Evolutionary conservation across 2,329 filamentous ascomycete species (phyloP), one percentile per base, ranked within the genome.

Genomic region (Colletotrichum karsti): DNA sequence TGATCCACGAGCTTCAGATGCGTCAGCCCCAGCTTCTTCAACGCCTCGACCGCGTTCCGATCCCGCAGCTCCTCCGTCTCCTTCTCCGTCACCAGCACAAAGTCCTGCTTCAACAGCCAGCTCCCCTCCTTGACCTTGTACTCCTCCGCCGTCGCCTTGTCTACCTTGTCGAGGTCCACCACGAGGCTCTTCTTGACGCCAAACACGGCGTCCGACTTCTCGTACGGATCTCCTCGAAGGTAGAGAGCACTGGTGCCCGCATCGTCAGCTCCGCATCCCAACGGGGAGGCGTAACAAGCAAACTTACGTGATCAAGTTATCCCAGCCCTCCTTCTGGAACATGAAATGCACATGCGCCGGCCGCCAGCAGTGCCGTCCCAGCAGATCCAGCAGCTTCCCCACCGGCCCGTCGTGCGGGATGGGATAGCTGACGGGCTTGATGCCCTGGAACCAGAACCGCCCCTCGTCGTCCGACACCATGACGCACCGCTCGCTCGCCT

Each of bases 311-410:
- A 96, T 91, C 73, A 97, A 80, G 76, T 91, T 88, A 82, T 97
- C 93, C 81, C 88, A 94, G 0, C 92, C 92, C 35, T 85, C 79
- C 83, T 93, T 94, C 76, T 91, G 89, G 80, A 97, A 94, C 92
- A 97, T 96, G 74, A 96, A 96, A 78, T 96, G 93, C 84, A 95
- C 88, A 78, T 96, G 93, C 20, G 90, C 88, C 1, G 93, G 93
- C 58, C 93, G 82, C 82, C 90, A 95, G 63, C 90, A 89, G 80
- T 96, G 93, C n/a, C 93, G 83, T n/a, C 87, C 85, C 73, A 96
- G 76, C 74, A 81, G 78, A 76, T 83, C 81, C 73, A 96, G 80
- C 72, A 96, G 77, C 78, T 90, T 88, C 1, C 93, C 94, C 1
- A 97, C 93, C 0, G 94, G 94, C 8, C 93, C 93, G 79, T 97